phyloP scores from a whole-genome alignment of 73 alveolate species.

The Paraurostyla sp. region DNA sequence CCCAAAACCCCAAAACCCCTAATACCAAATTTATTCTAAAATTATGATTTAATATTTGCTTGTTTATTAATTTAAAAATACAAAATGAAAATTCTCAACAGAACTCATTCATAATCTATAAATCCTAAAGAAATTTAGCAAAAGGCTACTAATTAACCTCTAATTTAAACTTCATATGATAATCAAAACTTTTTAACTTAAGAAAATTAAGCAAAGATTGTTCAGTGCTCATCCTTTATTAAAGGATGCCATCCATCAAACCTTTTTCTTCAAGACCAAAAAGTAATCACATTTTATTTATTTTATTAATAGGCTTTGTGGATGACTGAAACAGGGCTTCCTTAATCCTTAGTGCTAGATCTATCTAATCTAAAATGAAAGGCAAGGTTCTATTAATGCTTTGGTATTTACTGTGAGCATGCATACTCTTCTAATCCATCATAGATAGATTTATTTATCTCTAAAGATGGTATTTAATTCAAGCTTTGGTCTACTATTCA shows the following conservation, averaged over 20 bases:
- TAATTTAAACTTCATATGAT: slow-evolving; percentile 38
- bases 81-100: too few species aligned
- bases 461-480: slow-evolving; percentile 47
- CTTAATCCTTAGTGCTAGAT: slow-evolving; percentile 22
- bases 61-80: too few species aligned
- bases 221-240: slow-evolving; percentile 13
- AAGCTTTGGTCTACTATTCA: slow-evolving; percentile 35
- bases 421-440: slow-evolving; percentile 60
- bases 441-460: slow-evolving; percentile 30
- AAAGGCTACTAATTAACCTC: too few species aligned
- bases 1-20: too few species aligned
- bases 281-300: neutral
- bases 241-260: slow-evolving; percentile 49
- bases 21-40: too few species aligned
- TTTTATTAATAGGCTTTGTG: slow-evolving; percentile 8
- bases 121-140: too few species aligned
- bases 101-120: too few species aligned
- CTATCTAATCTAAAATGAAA: neutral
- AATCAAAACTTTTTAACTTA: neutral
- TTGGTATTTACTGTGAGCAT: slow-evolving; percentile 27
- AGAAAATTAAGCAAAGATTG: slow-evolving; percentile 32
- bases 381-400: slow-evolving; percentile 39
- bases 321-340: slow-evolving; percentile 52
- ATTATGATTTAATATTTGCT: too few species aligned
- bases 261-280: neutral